Base-by-base conservation (phyloP, 2,329 filamentous ascomycete species). In the Paracoccidioides brasiliensis region DNA sequence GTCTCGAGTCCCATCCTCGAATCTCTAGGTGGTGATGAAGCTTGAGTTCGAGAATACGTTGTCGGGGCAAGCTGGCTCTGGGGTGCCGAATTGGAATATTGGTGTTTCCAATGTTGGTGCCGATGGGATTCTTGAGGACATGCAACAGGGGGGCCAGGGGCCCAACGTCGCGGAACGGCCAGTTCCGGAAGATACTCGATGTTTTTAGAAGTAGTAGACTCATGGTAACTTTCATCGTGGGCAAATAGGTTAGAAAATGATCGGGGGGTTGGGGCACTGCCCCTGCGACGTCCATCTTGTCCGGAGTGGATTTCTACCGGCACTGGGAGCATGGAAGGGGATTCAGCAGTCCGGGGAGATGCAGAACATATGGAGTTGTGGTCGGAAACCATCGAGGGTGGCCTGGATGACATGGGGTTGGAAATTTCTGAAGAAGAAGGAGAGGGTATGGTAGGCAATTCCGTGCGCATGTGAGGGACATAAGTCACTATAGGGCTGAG, bases 341-440 rank as follows among this genome's bases (percentile, higher is more conserved):
- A 75, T 43, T 69, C 66, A 52, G 70, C 56, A 60, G 65, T 72
- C 64, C 64, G 72, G 14, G 81, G 80, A 9, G 83, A 84, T 35
- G 78, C 78, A 3, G 82, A 82, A 65, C 81, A 80, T 55, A 79
- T 76, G 1, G 83, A 85, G 59, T 79, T 78, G 33, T 75, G 74
- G 67, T 93, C 88, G 0, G 86, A 89, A 52, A 87, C 76, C 59
- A 88, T 76, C 1, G 85, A 86, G 5, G 84, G 84, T 4, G 83
- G 80, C 46, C 85, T 83, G 14, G 78, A 72, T 2, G 75, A 78
- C 15, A 78, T 76, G 52, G 74, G 70, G 57, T 76, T 73, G 2
- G 84, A 87, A 42, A 79, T 76, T 54, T 84, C 80, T 2, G 82
- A 85, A 61, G 77, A 80, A 53, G 80, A 76, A 12, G 84, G 84